Conservation (phyloP, 805 yeast species). For the Cyberlindnera xylosilytica region DNA sequence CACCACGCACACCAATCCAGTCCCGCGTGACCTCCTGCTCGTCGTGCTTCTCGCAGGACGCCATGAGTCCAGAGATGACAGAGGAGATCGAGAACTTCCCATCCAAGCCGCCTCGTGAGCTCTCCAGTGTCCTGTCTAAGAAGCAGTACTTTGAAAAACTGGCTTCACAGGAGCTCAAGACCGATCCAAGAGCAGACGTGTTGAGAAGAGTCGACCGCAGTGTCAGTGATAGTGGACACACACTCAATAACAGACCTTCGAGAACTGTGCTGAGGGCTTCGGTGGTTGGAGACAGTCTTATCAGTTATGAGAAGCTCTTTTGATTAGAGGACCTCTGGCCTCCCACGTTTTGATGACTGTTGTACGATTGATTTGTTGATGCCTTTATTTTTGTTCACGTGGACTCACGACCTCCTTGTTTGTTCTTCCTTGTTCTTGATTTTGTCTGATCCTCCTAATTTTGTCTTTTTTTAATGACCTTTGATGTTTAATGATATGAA, state of each 20-base stretch:
- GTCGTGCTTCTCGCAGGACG: slow-evolving; percentile 5
- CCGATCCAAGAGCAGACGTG: neutral
- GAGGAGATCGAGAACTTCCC: neutral
- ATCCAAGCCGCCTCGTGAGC: neutral
- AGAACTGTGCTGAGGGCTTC: slow-evolving; percentile 22
- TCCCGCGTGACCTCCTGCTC: slow-evolving; percentile 2
- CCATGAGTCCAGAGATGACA: neutral
- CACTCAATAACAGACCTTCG: slow-evolving; percentile 14
- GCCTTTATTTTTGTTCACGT: no score
- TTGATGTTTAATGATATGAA: no score
- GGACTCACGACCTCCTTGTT: no score
- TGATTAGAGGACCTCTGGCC: no score
- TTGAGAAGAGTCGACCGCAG: neutral
- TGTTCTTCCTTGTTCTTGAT: no score
- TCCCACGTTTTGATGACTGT: no score
- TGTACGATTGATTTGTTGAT: no score
- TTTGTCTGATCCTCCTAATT: no score
- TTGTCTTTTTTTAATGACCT: no score
- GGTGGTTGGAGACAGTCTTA: slow-evolving; percentile 20
- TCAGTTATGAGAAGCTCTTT: slow-evolving; percentile 23
- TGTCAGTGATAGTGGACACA: neutral
- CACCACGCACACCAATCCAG: slow-evolving; percentile 1
- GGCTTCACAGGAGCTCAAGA: neutral
- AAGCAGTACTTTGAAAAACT: slow-evolving; percentile 22
- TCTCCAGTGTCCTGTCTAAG: slow-evolving; percentile 13